A percentile compares a stretch with the other conserved stretches of the same genome.
phyloP scores from a whole-genome alignment of 805 yeast species.

The Torulaspora gathmanii region DNA sequence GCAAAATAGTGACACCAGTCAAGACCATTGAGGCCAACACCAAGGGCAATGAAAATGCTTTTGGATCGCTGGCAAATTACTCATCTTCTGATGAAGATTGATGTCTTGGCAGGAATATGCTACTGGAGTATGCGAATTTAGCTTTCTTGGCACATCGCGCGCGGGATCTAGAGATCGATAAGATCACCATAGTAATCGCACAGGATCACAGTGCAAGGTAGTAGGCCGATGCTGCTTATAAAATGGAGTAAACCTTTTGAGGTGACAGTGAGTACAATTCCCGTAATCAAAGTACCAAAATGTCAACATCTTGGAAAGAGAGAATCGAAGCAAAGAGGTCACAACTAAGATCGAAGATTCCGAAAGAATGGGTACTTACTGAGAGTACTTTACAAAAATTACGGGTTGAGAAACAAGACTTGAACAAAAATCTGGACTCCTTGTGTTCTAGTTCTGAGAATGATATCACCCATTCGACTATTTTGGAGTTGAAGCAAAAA shows the following conservation, averaged over 20 bases:
- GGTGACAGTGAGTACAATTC: background rate
- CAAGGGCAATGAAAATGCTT: background rate
- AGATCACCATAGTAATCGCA: background rate
- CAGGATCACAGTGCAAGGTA: background rate
- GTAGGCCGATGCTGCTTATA: background rate
- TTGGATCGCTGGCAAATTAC: conserved; percentile 9
- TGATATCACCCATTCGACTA: conserved; percentile 19
- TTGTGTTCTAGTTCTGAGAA: conserved; percentile 16
- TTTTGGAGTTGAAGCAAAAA: conserved; percentile 12
- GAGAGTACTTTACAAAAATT: conserved; percentile 9
- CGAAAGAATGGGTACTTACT: conserved; percentile 18
- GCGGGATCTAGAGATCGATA: background rate
- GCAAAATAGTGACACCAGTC: conserved; percentile 4
- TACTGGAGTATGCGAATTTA: too few species aligned
- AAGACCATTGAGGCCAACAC: background rate
- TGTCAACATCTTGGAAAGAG: conserved; percentile 15
- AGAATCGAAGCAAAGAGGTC: conserved; percentile 13
- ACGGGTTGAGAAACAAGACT: conserved; percentile 10
- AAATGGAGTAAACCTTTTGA: background rate
- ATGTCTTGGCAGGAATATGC: background rate
- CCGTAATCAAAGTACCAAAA: background rate
- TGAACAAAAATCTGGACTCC: conserved; percentile 15
- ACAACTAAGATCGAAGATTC: conserved; percentile 16
- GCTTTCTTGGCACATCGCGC: background rate
- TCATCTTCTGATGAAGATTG: conserved; percentile 13